These are phyloP conservation scores for Phytophthora gonapodyides DNA, from an alignment of 352 stramenopile species.

Conservation along the genomic window DNA sequence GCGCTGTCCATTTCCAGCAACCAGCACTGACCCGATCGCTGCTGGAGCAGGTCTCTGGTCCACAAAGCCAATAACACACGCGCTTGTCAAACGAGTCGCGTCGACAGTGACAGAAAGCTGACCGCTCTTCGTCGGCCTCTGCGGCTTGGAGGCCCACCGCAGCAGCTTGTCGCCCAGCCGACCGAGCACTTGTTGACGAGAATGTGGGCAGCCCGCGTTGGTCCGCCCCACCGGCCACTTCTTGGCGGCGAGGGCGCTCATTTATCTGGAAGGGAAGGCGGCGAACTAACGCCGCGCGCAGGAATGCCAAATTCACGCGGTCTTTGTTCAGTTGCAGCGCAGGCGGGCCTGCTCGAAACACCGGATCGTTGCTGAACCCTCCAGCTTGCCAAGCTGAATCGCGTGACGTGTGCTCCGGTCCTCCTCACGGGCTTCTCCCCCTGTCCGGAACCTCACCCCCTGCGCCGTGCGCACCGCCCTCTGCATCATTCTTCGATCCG, in stretches of 20 bases:
- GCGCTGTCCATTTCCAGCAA: constrained; percentile 34
- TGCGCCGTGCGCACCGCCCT: constrained; percentile 9
- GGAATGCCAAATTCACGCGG: constrained; percentile 14
- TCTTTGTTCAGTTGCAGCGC: constrained; percentile 37
- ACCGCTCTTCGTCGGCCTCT: constrained; percentile 9
- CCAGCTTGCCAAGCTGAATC: constrained; percentile 27
- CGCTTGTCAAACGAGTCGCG: constrained; percentile 26
- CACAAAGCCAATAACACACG: constrained; percentile 10
- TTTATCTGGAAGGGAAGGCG: constrained; percentile 30
- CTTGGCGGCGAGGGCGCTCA: constrained; percentile 26
- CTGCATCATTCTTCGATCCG: constrained; percentile 39
- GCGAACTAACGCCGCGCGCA: constrained; percentile 3
- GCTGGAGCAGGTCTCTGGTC: background rate
- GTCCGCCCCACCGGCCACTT: constrained; percentile 29
- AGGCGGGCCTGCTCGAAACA: constrained; percentile 27
- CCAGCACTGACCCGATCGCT: constrained; percentile 25
- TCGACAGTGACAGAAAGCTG: constrained; percentile 29
- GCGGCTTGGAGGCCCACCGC: background rate
- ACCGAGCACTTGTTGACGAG: background rate
- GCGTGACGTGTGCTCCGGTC: constrained; percentile 29
- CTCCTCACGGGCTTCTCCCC: constrained; percentile 15
- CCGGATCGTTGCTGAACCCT: constrained; percentile 49
- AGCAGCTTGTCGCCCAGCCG: background rate
- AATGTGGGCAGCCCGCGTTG: constrained; percentile 4
- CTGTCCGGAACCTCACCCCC: constrained; percentile 35